Evolutionary conservation across 2,329 filamentous ascomycete species (phyloP), one percentile per base, ranked within the genome.

Genomic region (Ceratocystis lukuohia): DNA sequence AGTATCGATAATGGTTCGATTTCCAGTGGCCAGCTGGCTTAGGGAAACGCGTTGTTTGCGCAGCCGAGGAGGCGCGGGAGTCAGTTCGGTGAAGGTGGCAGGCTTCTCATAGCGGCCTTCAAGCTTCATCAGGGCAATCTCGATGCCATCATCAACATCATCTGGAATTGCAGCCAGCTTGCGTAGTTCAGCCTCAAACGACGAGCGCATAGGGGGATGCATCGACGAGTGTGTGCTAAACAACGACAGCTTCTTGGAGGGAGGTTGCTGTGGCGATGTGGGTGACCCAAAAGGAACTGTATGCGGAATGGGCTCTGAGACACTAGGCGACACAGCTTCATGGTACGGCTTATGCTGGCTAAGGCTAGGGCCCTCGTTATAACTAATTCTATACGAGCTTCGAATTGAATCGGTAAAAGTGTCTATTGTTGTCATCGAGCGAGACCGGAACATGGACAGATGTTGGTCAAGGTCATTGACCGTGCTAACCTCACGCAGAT

Each of bases 81-180:
- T 20, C 56, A 59, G 17, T 37, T 59, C 56, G 7, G 56, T 59
- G 10, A 59, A 53, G 12, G 61, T 62, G 5, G 33, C 33, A 22
- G 64, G 61, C 53, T 81, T 85, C 72, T 87, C 82, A 71, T 87
- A 94, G 70, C 85, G 93, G 8, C 94, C 94, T 77, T 99, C 94
- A 0, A 99, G 80, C 72, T 97, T 99, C 71, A 92, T 77, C 63
- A 99, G 75, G 0, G 94, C 90, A n/a, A 92, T 91, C 73, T 97
- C 94, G 30, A 97, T 86, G 12, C 93, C 93, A 5, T 91, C 91
- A 72, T 95, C 89, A 17, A 78, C 74, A 46, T 95, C 90, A 72
- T 96, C 92, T 0, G 93, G 91, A 30, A 97, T 89, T 66, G 89
- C 86, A 1, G 92, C 90, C 65, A 99, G 83, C 71, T 89, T 89